Base-by-base conservation (phyloP, 768 basidiomycete genomes). In the Obba rivulosa region DNA sequence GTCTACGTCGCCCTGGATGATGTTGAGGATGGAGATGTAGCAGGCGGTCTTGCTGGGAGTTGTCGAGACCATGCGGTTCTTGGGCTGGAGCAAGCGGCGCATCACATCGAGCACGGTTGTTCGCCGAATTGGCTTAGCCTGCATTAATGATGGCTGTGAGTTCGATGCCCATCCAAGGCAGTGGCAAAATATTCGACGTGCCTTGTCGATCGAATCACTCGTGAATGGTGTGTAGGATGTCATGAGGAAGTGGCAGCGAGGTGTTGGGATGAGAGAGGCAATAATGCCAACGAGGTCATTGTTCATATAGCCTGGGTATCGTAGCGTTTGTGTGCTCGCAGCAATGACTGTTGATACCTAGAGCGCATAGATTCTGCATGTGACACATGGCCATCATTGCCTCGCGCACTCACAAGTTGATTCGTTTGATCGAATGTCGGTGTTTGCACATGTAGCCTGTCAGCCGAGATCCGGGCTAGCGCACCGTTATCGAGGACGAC, bases 231-330 rank as follows among this genome's bases (percentile, higher is more conserved):
- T 99, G 60, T 98, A 99, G 13, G 92, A 92, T 9, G 96, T 98
- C 90, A 94, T 95, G 43, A 99, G 77, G 76, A 97, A 97, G 67
- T 99, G 95, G 63, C 94, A 97, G 43, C 94, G 79, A 22, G 95
- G 95, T 3, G 95, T 97, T 2, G 95, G 95, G 55, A 99, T 97
- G 45, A 99, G 79, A 14, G 91, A 92, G 5, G 95, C 93, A 48
- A 98, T 87, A 54, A 99, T 94, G 22, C 94, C 92, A 55, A 97
- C 94, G 34, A 98, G 80, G 62, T 99, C 95, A 59, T 97, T 99
- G 74, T 98, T 97, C 94, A 97, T 98, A 68, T 97, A 97, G 43
- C 92, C 91, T 0, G 95, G 95, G 69, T 96, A 99, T 59, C 95
- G 81, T 21, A 99, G 78, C 13, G 95, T 98, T 60, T 94, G 92